Evolutionary conservation across 208 protist species (phyloP), one percentile per base, ranked within the genome.

Genomic region (Phytomonas sp.): DNA sequence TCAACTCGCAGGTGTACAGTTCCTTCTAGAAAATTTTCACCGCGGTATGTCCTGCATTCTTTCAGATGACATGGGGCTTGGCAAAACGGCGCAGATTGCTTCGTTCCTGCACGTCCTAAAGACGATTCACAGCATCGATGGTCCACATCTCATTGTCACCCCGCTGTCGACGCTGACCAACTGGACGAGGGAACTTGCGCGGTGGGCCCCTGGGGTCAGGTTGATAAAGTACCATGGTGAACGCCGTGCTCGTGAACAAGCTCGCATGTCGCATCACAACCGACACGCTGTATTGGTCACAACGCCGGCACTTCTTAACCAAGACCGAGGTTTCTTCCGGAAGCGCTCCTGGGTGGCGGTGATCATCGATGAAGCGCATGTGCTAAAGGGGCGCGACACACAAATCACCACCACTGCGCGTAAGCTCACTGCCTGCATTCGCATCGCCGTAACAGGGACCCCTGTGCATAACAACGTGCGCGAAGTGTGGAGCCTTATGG

Each of bases 21-120:
- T 96, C 79, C 71, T 99, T 17, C 68, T 96, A 4, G 78, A 83
- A 32, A 77, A 82, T 69, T 99, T 96, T 76, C 88, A 93, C 51
- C 78, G 81, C 20, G 79, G 84, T 31, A 88, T 89, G 76, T 94
- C 93, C 31, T 87, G 85, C 56, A 96, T 99, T 33, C 76, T 99
- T 30, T 93, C 81, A 0, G 97, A 99, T 80, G 97, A 99, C 66
- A 99, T 99, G 98, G 98, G 98, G 33, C 90, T 99, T 0, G 98
- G 98, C 32, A 99, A 99, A 83, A 99, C 98, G n/a, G 90, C 98
- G 29, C 97, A 99, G 80, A 88, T 93, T 34, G 81, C 97, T 32
- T 79, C 91, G 40, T 97, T 98, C 67, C 73, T 98, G 28, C 84
- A 97, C 59, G 72, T 81, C 9, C 78, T 98, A 7, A 76, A 87